phyloP scores from a whole-genome alignment of 2,329 filamentous ascomycete genomes.

The Xylariaceae sp. region DNA sequence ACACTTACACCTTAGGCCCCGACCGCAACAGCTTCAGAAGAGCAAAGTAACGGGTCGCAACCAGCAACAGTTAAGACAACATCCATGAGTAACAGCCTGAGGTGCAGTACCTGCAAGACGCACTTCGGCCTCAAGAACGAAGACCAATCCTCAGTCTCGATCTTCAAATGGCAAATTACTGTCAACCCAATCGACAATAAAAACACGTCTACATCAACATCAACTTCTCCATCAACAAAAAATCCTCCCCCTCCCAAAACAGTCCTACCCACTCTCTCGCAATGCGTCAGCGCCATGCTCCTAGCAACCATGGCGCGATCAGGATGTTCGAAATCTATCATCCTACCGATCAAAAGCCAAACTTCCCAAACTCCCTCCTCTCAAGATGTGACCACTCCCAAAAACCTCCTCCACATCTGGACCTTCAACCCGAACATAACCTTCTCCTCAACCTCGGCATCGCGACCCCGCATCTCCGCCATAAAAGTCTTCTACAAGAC shows the following conservation, averaged over 20 bases:
- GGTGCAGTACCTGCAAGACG: slow-evolving; percentile 42
- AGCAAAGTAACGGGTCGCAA: not conserved
- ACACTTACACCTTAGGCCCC: slow-evolving; percentile 8
- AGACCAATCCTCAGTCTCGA: slow-evolving; percentile 41
- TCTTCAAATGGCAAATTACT: slow-evolving; percentile 57
- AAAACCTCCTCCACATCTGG: slow-evolving; percentile 46
- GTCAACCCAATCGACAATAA: no score
- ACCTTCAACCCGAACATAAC: slow-evolving; percentile 53
- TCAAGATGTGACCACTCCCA: not conserved
- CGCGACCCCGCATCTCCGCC: slow-evolving; percentile 34
- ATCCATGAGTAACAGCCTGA: slow-evolving; percentile 32
- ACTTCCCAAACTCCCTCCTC: not conserved
- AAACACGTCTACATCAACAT: not conserved
- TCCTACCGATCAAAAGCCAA: slow-evolving; percentile 38
- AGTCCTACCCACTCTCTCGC: slow-evolving; percentile 37
- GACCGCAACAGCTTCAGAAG: not conserved
- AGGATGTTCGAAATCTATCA: slow-evolving; percentile 53
- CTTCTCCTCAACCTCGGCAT: slow-evolving; percentile 42
- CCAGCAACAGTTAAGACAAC: no score
- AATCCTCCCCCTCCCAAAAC: slow-evolving; percentile 6
- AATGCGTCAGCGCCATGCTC: slow-evolving; percentile 52
- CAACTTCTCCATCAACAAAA: slow-evolving; percentile 22
- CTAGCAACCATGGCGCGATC: slow-evolving; percentile 52
- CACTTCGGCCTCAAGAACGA: slow-evolving; percentile 47
- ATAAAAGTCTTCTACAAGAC: slow-evolving; percentile 52